Base-by-base conservation (phyloP, 2,329 filamentous ascomycete genomes). In the Septoria petroselini region DNA sequence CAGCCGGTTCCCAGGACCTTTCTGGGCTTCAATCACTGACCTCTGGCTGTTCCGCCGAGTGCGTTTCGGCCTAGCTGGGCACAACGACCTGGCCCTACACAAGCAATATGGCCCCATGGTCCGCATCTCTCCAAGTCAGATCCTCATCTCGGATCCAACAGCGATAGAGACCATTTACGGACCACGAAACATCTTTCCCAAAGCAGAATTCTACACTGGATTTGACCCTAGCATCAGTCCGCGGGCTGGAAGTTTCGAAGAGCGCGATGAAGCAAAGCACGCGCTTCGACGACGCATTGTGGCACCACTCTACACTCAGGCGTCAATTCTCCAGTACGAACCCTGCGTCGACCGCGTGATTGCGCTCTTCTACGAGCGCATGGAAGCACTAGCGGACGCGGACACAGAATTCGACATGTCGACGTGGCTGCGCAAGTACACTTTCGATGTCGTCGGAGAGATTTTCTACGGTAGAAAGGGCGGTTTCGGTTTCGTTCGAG, bases 71-170 rank as follows among this genome's bases (percentile, higher is more conserved):
- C 12, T 37, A 6, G 43, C 15, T 12, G 43, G 38, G 4, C 43
- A 35, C 19, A 35, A 39, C 19, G 21, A 51, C 12, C 40, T 46
- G n/a, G 27, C 18, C 5, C 54, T 73, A 4, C 71, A 73, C 57
- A 49, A 60, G 2, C 50, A 58, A 27, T 72, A 72, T 55, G 74
- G 74, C 4, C 62, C 66, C 1, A 64, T 76, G 31, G 73, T 78
- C 6, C 71, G 76, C 9, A 63, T 76, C 34, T 68, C 68, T 3
- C 74, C 75, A 1, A 66, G 73, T 49, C 72, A 76, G 54, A 66
- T 78, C 3, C 70, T 72, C 1, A 77, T 74, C 52, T 68, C 64
- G 27, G 62, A 68, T 31, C 54, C 64, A 5, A 48, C 64, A 5
- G 65, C 65, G 1, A 77, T 74, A 66, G 67, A 68, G 54, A 70